Percentiles rank a stretch among this genome's conserved stretches.
These are phyloP conservation scores for Talaromyces sp. DNA, from an alignment of 2,329 filamentous ascomycete species.

Conservation along the genomic window DNA sequence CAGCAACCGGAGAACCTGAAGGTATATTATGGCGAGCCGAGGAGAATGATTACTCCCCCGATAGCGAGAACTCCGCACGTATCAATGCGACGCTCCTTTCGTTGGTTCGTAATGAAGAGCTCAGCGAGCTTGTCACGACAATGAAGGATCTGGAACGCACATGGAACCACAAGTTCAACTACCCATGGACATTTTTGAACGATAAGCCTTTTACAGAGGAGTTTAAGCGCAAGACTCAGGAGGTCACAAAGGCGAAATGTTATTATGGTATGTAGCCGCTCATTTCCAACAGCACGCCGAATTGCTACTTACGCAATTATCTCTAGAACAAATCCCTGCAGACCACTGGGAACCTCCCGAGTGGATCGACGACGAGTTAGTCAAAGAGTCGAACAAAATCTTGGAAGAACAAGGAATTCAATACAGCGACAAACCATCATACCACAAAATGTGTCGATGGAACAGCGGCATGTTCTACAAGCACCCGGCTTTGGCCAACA, in stretches of 20 bases:
- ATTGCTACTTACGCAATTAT: slow-evolving; percentile 22
- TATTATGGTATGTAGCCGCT: slow-evolving; percentile 63
- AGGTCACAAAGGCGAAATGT: slow-evolving; percentile 81
- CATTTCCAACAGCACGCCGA: neutral
- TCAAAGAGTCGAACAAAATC: slow-evolving; percentile 74
- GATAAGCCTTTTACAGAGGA: slow-evolving; percentile 89
- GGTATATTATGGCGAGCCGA: slow-evolving; percentile 68
- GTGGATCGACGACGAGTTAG: slow-evolving; percentile 89
- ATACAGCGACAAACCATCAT: slow-evolving; percentile 82
- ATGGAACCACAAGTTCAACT: slow-evolving; percentile 99
- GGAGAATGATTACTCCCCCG: slow-evolving; percentile 70
- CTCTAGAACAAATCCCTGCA: slow-evolving; percentile 74
- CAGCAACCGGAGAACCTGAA: slow-evolving; percentile 80
- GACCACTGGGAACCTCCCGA: slow-evolving; percentile 90
- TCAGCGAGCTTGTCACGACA: slow-evolving; percentile 74
- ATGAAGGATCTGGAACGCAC: slow-evolving; percentile 91
- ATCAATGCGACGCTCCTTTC: slow-evolving; percentile 91
- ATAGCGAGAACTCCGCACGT: slow-evolving; percentile 69
- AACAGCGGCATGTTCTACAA: slow-evolving; percentile 98
- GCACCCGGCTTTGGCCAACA: slow-evolving; percentile 76
- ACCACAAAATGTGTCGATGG: slow-evolving; percentile 99
- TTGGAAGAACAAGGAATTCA: slow-evolving; percentile 82
- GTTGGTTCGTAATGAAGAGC: slow-evolving; percentile 86
- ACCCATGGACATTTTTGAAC: slow-evolving; percentile 99
- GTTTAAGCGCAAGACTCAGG: slow-evolving; percentile 77